These are phyloP conservation scores for Fennellomyces sp. DNA, from an alignment of 371 early-diverging fungal species.

Conservation along the genomic window DNA sequence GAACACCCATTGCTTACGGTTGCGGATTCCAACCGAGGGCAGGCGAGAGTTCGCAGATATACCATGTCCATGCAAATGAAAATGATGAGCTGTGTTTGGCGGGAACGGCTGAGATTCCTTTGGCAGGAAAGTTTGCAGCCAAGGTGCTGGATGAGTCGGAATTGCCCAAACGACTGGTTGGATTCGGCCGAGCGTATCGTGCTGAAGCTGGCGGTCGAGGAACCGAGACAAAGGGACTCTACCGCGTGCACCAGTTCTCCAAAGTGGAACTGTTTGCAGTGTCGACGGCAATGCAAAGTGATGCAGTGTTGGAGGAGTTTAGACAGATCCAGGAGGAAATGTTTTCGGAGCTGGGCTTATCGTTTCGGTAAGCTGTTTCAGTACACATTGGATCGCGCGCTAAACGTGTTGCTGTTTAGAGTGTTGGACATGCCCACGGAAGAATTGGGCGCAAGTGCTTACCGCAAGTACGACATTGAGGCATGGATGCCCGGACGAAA, in stretches of 20 bases:
- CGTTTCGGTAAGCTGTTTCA: slow-evolving; percentile 63
- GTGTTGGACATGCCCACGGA: slow-evolving; percentile 92
- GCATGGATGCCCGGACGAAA: slow-evolving; percentile 94
- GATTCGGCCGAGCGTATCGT: slow-evolving; percentile 84
- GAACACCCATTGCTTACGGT: slow-evolving; percentile 76
- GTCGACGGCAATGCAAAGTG: slow-evolving; percentile 67
- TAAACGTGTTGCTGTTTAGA: slow-evolving; percentile 25
- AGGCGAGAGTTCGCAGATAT: slow-evolving; percentile 83
- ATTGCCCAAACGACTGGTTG: slow-evolving; percentile 78
- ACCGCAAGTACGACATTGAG: slow-evolving; percentile 92
- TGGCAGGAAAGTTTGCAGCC: slow-evolving; percentile 82
- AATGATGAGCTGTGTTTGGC: slow-evolving; percentile 67
- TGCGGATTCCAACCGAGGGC: slow-evolving; percentile 91
- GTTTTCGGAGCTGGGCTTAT: slow-evolving; percentile 79
- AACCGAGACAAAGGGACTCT: slow-evolving; percentile 84
- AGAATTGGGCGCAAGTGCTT: slow-evolving; percentile 93
- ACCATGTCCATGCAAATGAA: slow-evolving; percentile 58
- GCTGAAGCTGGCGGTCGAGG: slow-evolving; percentile 92
- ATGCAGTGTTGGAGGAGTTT: slow-evolving; percentile 74
- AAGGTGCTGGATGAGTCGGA: slow-evolving; percentile 54
- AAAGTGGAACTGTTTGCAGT: slow-evolving; percentile 93
- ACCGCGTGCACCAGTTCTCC: slow-evolving; percentile 93
- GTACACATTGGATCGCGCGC: too few relatives aligned
- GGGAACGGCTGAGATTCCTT: slow-evolving; percentile 93
- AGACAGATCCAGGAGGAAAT: slow-evolving; percentile 74